phyloP scores from a whole-genome alignment of 192 early-diverging fungal genomes.

The Umbelopsis sp. region DNA sequence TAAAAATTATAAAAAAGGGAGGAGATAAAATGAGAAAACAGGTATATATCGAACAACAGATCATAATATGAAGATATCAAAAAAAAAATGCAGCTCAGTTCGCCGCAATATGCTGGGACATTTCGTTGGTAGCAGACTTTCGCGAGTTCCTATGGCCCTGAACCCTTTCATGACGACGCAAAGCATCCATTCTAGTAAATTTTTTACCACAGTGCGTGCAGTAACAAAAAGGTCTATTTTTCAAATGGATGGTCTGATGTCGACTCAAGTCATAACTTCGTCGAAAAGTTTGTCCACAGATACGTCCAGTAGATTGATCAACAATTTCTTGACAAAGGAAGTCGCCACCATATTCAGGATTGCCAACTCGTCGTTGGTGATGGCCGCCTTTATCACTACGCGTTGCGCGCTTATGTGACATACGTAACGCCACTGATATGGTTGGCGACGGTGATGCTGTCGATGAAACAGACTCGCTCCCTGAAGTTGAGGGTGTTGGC shows the following conservation, averaged over 20 bases:
- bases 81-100: background rate
- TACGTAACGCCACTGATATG: background rate
- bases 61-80: too few species aligned
- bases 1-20: background rate
- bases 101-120: slow-evolving; percentile 9
- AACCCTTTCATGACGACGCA: slow-evolving; percentile 37
- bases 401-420: background rate
- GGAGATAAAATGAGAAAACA: background rate
- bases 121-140: background rate
- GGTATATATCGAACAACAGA: too few species aligned
- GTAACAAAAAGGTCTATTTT: slow-evolving; percentile 31
- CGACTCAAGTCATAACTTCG: slow-evolving; percentile 42
- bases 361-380: slow-evolving; percentile 7
- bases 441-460: background rate
- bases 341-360: slow-evolving; percentile 12
- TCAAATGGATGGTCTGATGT: slow-evolving; percentile 39
- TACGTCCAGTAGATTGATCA: slow-evolving; percentile 21
- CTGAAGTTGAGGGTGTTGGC: slow-evolving; percentile 6
- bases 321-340: slow-evolving; percentile 31
- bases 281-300: slow-evolving; percentile 35
- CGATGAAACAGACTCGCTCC: slow-evolving; percentile 5
- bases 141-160: slow-evolving; percentile 31
- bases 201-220: slow-evolving; percentile 39
- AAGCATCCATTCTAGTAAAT: slow-evolving; percentile 41
- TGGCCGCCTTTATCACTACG: slow-evolving; percentile 20